phyloP scores from a whole-genome alignment of 257 asterid genomes.

The Solanum acaule region DNA sequence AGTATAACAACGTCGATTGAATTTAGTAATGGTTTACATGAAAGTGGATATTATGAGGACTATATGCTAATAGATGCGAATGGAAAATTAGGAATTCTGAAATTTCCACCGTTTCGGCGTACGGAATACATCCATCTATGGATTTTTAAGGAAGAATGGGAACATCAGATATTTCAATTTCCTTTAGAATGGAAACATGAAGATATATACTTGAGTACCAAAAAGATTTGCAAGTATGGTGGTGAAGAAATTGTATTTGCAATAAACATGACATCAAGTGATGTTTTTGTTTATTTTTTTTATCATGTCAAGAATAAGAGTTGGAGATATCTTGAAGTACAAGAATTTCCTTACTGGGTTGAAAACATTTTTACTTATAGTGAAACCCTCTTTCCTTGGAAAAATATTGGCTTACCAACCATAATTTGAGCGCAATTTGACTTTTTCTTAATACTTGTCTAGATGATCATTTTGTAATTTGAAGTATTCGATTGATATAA shows the following conservation, averaged over 20 bases:
- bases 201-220: not conserved
- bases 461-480: not conserved
- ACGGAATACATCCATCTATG: not conserved
- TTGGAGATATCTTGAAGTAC: not conserved
- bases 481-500: too few species aligned
- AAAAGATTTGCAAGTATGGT: not conserved
- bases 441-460: not conserved
- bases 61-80: not conserved
- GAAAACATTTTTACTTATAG: not conserved
- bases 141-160: not conserved
- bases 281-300: not conserved
- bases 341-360: not conserved
- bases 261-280: not conserved
- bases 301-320: not conserved
- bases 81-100: not conserved
- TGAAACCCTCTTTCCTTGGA: not conserved
- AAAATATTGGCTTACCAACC: not conserved
- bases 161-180: not conserved
- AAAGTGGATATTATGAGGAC: not conserved
- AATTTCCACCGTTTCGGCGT: not conserved
- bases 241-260: not conserved
- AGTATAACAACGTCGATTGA: not conserved
- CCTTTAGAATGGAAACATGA: not conserved
- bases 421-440: not conserved
- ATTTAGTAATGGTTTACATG: not conserved